Evolutionary conservation across 768 basidiomycete genomes (phyloP).

Genomic region (Xerocomellus amylosporus): DNA sequence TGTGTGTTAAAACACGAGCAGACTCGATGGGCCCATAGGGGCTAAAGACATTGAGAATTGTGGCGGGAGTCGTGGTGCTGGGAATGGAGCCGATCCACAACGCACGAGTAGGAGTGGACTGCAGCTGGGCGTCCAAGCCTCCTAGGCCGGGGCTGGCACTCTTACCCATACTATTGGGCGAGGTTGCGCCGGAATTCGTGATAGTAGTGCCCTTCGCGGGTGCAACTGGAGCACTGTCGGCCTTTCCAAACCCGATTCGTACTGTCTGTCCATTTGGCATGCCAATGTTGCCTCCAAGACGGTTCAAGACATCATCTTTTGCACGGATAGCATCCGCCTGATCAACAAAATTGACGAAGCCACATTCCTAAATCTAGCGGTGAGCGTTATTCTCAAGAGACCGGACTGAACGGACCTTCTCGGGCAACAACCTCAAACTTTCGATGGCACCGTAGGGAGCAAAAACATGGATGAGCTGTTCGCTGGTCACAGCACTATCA

Average conservation of each 20-base stretch:
- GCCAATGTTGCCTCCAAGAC: slow-evolving; percentile 90
- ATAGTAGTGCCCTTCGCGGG: slow-evolving; percentile 73
- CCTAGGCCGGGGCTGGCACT: slow-evolving; percentile 53
- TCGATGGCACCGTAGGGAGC: slow-evolving; percentile 97
- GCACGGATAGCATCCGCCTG: slow-evolving; percentile 94
- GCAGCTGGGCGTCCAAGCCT: slow-evolving; percentile 80
- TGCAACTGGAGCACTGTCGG: slow-evolving; percentile 91
- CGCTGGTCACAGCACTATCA: slow-evolving; percentile 90
- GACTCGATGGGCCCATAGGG: slow-evolving; percentile 98
- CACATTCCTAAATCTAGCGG: slow-evolving; percentile 73
- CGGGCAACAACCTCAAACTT: slow-evolving; percentile 88
- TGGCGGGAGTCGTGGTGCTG: slow-evolving; percentile 89
- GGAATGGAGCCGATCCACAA: slow-evolving; percentile 99
- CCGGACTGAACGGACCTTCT: slow-evolving; percentile 64
- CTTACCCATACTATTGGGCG: slow-evolving; percentile 54
- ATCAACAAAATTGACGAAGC: slow-evolving; percentile 98
- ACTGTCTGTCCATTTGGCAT: slow-evolving; percentile 96
- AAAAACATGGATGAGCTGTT: slow-evolving; percentile 93
- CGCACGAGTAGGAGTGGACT: slow-evolving; percentile 90
- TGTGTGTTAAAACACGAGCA: slow-evolving; percentile 92
- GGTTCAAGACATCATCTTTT: slow-evolving; percentile 95
- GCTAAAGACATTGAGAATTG: slow-evolving; percentile 93
- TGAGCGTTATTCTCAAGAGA: slow-evolving; percentile 16
- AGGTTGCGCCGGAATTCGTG: slow-evolving; percentile 61
- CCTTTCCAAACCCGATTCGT: slow-evolving; percentile 97